Base-by-base conservation (phyloP, 805 yeast genomes). In the Blastobotrys chiropterorum region DNA sequence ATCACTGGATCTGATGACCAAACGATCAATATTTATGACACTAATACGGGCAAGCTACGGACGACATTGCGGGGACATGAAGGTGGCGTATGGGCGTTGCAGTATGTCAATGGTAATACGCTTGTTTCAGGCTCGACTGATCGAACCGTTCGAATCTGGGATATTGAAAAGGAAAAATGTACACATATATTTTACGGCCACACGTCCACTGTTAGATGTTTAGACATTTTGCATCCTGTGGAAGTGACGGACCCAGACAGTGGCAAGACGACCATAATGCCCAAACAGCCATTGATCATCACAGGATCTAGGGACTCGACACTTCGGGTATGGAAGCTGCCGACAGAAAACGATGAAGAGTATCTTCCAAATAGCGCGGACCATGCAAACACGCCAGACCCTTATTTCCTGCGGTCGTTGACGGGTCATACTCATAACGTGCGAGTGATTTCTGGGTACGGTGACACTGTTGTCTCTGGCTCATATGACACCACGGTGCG, bases 41-140 rank as follows among this genome's bases (percentile, higher is more conserved):
- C 97, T 0, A 72, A 75, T 30, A 80, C 86, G 0, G 97, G 97
- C 3, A 70, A 72, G 42, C 72, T 84, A 48, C 62, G 82, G 6
- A 72, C 77, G 42, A 81, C 82, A 3, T 73, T 94, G 44, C 74
- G 76, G 43, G 97, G 97, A 5, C 99, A 94, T 64, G 95, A 86
- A 50, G 99, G 99, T 44, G 99, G 99, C 40, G 99, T 94, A 3
- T 94, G 99, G 99, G 98, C 99, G 0, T 75, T 94, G 65, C 89
- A 92, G 68, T 90, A 90, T 64, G 75, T 79, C 50, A 90, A 87
- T 19, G 60, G 62, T n/a, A 68, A 67, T 51, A 88, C 90, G 6
- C 74, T 94, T 44, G 96, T 92, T 0, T 86, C 95, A 54, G 99
- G 98, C 0, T 85, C 96, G 1, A 92, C 97, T 0, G 99, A 94